phyloP scores from a whole-genome alignment of 2,329 filamentous ascomycete genomes.

The Scopulariopsis brevicaulis region DNA sequence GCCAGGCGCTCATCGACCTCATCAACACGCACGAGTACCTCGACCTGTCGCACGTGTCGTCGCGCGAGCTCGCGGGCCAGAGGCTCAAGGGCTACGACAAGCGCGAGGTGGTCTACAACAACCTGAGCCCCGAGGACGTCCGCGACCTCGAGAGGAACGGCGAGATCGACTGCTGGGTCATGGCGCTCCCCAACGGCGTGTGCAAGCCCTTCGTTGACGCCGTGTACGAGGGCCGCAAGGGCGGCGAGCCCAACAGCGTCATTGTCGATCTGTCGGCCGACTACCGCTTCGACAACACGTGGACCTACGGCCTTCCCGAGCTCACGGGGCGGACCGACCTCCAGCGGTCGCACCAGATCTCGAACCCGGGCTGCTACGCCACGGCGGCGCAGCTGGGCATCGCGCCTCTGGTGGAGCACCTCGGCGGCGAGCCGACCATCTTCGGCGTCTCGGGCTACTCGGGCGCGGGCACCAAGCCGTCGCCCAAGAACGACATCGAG shows the following conservation, averaged over 20 bases:
- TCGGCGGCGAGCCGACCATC: slow-evolving; percentile 68
- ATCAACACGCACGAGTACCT: slow-evolving; percentile 82
- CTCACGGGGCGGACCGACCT: slow-evolving; percentile 68
- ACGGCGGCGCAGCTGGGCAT: slow-evolving; percentile 88
- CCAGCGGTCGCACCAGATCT: slow-evolving; percentile 67
- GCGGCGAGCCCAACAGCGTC: slow-evolving; percentile 47
- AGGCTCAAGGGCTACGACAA: slow-evolving; percentile 85
- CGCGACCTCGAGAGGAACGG: slow-evolving; percentile 72
- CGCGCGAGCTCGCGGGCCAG: slow-evolving; percentile 80
- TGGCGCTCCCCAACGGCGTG: slow-evolving; percentile 91
- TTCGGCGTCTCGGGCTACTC: slow-evolving; percentile 94
- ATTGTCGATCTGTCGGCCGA: slow-evolving; percentile 95
- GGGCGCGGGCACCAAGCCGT: slow-evolving; percentile 88
- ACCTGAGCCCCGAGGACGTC: slow-evolving; percentile 76
- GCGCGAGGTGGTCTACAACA: slow-evolving; percentile 86
- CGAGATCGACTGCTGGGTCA: slow-evolving; percentile 91
- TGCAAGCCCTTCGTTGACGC: slow-evolving; percentile 92
- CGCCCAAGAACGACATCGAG: slow-evolving; percentile 83
- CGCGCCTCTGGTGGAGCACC: slow-evolving; percentile 63
- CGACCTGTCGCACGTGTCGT: slow-evolving; percentile 85
- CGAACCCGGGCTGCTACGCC: slow-evolving; percentile 92
- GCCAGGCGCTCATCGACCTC: slow-evolving; percentile 78
- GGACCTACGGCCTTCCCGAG: slow-evolving; percentile 89
- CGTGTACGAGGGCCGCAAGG: slow-evolving; percentile 52
- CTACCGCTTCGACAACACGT: slow-evolving; percentile 75